These are phyloP conservation scores for Cutaneotrichosporon cutaneum DNA, from an alignment of 1,284 basidiomycete genomes.

Conservation along the genomic window DNA sequence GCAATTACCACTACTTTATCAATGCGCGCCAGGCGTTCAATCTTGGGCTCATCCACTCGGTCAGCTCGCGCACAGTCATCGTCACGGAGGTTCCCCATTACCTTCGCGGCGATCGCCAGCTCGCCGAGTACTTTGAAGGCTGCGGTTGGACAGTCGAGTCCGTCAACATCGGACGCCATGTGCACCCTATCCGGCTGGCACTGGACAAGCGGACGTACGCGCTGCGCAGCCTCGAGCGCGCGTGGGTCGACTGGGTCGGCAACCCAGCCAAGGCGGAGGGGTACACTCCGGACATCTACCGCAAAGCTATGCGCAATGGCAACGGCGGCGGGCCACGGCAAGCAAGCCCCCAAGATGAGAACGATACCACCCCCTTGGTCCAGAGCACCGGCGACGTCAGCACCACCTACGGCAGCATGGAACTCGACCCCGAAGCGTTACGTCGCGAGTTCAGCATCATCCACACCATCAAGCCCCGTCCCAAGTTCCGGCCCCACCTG, in stretches of 20 bases:
- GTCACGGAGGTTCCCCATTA: conserved; percentile 78
- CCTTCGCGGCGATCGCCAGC: conserved; percentile 74
- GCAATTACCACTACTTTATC: conserved; percentile 85
- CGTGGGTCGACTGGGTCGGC: conserved; percentile 87
- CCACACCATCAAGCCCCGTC: conserved; percentile 37
- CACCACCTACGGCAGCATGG: conserved; percentile 5
- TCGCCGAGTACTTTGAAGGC: conserved; percentile 91
- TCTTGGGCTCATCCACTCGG: conserved; percentile 88
- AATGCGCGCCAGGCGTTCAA: conserved; percentile 90
- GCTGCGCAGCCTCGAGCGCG: conserved; percentile 71
- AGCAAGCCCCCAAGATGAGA: background rate
- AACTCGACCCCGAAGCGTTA: conserved; percentile 40
- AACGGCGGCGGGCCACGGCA: background rate
- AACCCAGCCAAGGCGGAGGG: conserved; percentile 70
- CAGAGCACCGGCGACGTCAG: conserved; percentile 1
- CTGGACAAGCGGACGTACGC: conserved; percentile 76
- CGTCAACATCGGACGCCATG: conserved; percentile 83
- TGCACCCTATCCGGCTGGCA: conserved; percentile 68
- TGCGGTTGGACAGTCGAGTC: conserved; percentile 56
- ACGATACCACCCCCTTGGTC: background rate
- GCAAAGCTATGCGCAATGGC: conserved; percentile 2
- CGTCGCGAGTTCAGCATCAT: conserved; percentile 29
- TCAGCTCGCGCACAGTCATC: conserved; percentile 89
- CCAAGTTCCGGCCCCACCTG: conserved; percentile 37
- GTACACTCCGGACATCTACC: conserved; percentile 43